A percentile compares a stretch with the other conserved stretches of the same genome.
Conservation (phyloP, 163 green algal species). For the Botryococcus braunii region DNA sequence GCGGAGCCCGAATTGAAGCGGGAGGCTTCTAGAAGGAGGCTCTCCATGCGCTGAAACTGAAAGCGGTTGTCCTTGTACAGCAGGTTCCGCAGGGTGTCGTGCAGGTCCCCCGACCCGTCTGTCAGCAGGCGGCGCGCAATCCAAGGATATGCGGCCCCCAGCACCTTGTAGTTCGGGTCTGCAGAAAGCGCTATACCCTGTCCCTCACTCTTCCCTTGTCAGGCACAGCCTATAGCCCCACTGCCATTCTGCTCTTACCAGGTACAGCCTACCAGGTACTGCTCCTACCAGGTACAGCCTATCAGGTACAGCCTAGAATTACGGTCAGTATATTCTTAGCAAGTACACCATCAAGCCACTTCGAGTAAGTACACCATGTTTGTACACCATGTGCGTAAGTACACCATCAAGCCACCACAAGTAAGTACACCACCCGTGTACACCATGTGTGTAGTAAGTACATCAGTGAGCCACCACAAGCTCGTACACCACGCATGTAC, state of each 20-base stretch:
- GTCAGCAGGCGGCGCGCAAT: slow-evolving; percentile 76
- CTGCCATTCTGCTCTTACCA: too few species aligned
- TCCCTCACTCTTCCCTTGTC: neutral
- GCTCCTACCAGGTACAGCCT: too few species aligned
- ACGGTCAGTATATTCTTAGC: too few species aligned
- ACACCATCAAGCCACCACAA: too few species aligned
- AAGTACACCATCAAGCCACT: neutral
- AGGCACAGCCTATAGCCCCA: too few species aligned
- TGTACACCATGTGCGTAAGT: too few species aligned
- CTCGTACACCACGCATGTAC: too few species aligned
- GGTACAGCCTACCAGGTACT: too few species aligned
- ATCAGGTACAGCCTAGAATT: too few species aligned
- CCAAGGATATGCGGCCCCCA: slow-evolving; percentile 79
- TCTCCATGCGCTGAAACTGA: slow-evolving; percentile 67
- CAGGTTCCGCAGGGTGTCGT: slow-evolving; percentile 54
- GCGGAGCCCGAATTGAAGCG: slow-evolving; percentile 10
- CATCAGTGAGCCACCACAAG: too few species aligned
- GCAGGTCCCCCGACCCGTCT: slow-evolving; percentile 55
- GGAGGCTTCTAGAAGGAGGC: slow-evolving; percentile 53
- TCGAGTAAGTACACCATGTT: neutral
- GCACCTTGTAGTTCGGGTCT: slow-evolving; percentile 88
- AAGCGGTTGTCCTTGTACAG: slow-evolving; percentile 54
- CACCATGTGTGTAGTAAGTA: too few species aligned
- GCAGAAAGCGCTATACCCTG: slow-evolving; percentile 76
- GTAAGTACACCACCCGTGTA: too few species aligned